Base-by-base conservation (phyloP, 2,329 filamentous ascomycete species). In the Neonectria hederae region DNA sequence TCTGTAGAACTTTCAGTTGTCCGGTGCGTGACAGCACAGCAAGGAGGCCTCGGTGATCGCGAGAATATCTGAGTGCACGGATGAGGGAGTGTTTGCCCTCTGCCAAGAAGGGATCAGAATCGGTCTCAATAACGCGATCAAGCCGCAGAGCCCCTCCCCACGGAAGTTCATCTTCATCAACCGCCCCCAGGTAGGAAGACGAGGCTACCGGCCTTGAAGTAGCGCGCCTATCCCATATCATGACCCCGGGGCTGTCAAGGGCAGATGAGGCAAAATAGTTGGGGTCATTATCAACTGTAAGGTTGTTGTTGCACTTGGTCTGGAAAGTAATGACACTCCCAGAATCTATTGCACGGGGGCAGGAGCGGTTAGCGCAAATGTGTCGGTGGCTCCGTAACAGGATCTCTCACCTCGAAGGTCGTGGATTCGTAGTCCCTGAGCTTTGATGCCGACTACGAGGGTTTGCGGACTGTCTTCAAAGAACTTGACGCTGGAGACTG, bases 201-300 rank as follows among this genome's bases (percentile, higher is more conserved):
- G 86, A 88, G 9, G 85, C 84, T 11, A 84, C 77, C 1, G 83
- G 78, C 11, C 86, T 83, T 21, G 81, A 82, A 13, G 83, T 84
- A n/a, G 85, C 86, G 46, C 92, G 89, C 26, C 90, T 87, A 74
- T 95, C 92, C 92, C 92, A 95, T 32, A 95, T 84, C 76, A 91
- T 89, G 55, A 95, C 84, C 8, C 89, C 88, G 0, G 92, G 90
- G 54, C 92, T 89, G 63, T 92, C 91, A 13, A 92, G 81, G 3
- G 90, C 90, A 14, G 92, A 93, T 1, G 92, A 94, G 1, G 92
- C 89, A 79, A 96, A 95, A 77, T 94, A 95, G 71, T 96, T 94
- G 68, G 90, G 88, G 71, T 97, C 91, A 65, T 92, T 92, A 79
- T 96, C 92, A 65, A 96, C 92, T 17, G 92, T 87, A 59, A 96